Conservation (phyloP, 805 yeast genomes). For the Barnettozyma pratensis region DNA sequence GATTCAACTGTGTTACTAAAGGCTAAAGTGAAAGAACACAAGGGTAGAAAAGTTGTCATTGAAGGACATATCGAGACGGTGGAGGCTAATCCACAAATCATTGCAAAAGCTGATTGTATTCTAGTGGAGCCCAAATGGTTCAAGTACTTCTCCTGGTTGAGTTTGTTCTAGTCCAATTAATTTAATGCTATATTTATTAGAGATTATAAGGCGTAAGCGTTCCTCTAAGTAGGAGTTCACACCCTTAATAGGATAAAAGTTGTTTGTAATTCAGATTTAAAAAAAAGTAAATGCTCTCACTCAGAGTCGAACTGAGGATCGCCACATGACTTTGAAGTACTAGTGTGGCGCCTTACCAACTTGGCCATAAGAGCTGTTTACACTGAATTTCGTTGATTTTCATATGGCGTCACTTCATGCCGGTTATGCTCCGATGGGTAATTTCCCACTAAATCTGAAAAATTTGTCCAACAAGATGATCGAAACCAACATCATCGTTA, state of each 20-base stretch:
- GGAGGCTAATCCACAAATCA: constrained; percentile 31
- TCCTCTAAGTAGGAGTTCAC: background rate
- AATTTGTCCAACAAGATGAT: no score
- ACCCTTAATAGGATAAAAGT: background rate
- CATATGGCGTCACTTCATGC: no score
- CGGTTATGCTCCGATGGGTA: no score
- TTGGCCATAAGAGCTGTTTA: constrained; percentile 46
- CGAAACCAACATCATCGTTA: no score
- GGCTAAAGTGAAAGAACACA: constrained; percentile 58
- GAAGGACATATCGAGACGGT: constrained; percentile 59
- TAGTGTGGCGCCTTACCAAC: constrained; percentile 82
- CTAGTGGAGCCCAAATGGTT: constrained; percentile 90
- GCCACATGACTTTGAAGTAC: constrained; percentile 50
- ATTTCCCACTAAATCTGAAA: no score
- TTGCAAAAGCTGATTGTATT: constrained; percentile 64
- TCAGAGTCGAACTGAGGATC: constrained; percentile 77
- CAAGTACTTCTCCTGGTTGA: constrained; percentile 57
- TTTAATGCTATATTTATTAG: background rate
- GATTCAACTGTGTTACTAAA: constrained; percentile 58
- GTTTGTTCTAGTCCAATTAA: constrained; percentile 26
- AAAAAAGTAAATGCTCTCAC: constrained; percentile 47
- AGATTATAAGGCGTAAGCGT: no score
- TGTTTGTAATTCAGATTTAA: no score
- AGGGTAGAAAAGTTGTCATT: constrained; percentile 81
- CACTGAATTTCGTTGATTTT: no score